These are phyloP conservation scores for Candida albicans DNA, from an alignment of 1,139 yeast genomes.

Conservation along the genomic window DNA sequence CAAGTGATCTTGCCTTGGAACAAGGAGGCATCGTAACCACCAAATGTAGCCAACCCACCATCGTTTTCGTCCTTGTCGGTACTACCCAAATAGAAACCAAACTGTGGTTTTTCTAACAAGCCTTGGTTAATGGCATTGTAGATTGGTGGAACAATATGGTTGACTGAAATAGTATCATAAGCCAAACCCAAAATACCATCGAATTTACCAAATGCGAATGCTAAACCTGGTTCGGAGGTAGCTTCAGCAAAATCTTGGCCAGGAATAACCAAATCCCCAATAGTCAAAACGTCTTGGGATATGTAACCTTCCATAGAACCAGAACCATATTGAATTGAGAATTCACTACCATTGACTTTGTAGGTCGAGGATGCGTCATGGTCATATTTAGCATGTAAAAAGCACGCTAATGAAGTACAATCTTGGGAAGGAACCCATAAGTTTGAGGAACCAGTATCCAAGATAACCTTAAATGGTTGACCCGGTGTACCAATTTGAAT, in stretches of 20 bases:
- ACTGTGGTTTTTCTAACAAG: conserved; percentile 76
- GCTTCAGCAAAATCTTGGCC: conserved; percentile 95
- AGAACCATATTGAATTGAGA: conserved; percentile 85
- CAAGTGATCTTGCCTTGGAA: conserved; percentile 83
- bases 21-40: conserved; percentile 80
- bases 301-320: conserved; percentile 91
- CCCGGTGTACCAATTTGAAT: conserved; percentile 90
- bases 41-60: conserved; percentile 93
- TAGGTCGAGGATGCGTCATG: conserved; percentile 77
- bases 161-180: conserved; percentile 85
- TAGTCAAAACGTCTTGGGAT: conserved; percentile 74
- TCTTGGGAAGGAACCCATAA: conserved; percentile 93
- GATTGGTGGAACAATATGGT: conserved; percentile 87
- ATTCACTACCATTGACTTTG: conserved; percentile 80
- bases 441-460: conserved; percentile 96
- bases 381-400: conserved; percentile 86
- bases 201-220: conserved; percentile 96
- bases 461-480: conserved; percentile 83
- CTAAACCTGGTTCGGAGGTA: conserved; percentile 94
- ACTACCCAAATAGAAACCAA: conserved; percentile 90
- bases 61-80: conserved; percentile 58
- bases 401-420: conserved; percentile 93
- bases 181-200: conserved; percentile 97
- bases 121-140: conserved; percentile 85
- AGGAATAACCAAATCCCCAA: conserved; percentile 84